Conservation (phyloP, 441 rosid genomes). For the Aleurites moluccanus region DNA sequence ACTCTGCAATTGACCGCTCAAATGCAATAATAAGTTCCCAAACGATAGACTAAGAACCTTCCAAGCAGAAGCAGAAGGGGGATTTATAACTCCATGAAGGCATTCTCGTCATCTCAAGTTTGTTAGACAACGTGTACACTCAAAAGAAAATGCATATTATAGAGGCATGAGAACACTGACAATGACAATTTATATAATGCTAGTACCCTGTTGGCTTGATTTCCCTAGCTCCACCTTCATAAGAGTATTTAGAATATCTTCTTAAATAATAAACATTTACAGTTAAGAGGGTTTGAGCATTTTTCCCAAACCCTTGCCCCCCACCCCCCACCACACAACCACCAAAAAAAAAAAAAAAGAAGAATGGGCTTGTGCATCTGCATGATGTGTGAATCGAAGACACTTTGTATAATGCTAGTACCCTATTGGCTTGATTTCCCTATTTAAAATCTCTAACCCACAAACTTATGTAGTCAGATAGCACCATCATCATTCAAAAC, state of each 20-base stretch:
- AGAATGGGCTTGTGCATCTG: not conserved
- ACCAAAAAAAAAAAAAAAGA: too few relatives aligned
- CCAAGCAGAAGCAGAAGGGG: not conserved
- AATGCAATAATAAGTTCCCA: not conserved
- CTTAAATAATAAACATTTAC: not conserved
- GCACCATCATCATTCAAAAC: not conserved
- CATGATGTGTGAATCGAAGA: not conserved
- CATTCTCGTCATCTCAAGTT: not conserved
- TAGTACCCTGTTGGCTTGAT: too few relatives aligned
- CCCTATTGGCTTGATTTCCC: not conserved
- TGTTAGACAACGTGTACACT: not conserved
- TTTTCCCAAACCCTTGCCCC: not conserved
- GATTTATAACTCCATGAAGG: not conserved
- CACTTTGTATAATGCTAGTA: not conserved
- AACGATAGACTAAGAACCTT: not conserved
- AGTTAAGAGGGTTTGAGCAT: not conserved
- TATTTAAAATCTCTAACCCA: not conserved
- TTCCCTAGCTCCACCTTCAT: not conserved
- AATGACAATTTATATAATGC: too few relatives aligned
- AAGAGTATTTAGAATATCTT: not conserved
- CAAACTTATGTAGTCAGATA: not conserved
- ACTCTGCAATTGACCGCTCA: constrained; percentile 44
- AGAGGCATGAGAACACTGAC: not conserved
- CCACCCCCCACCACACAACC: too few relatives aligned
- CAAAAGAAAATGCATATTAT: not conserved